These are phyloP conservation scores for Sugiyamaella floridensis DNA, from an alignment of 805 yeast genomes.

Conservation along the genomic window DNA sequence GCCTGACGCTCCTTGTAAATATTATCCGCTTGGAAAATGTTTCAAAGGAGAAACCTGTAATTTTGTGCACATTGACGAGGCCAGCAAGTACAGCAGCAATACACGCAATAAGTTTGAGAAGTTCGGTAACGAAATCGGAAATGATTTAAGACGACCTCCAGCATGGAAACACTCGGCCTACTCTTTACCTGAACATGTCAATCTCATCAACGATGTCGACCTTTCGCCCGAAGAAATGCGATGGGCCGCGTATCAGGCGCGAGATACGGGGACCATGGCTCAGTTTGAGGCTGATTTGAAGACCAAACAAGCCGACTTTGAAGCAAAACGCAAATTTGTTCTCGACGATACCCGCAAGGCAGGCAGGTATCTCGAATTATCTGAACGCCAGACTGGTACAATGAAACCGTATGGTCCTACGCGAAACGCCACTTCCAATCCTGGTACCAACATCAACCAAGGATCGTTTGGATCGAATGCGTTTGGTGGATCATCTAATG, in stretches of 20 bases:
- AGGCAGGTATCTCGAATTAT: constrained; percentile 49
- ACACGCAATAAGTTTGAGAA: constrained; percentile 3
- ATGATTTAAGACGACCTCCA: constrained; percentile 8
- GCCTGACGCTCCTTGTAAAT: constrained; percentile 9
- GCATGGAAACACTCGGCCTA: constrained; percentile 12
- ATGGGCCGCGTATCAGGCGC: constrained; percentile 14
- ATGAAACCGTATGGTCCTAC: constrained; percentile 14
- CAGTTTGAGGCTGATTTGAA: constrained; percentile 4
- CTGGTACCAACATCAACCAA: not conserved
- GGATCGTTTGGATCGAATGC: not conserved
- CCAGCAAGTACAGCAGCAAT: constrained; percentile 2
- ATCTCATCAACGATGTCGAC: constrained; percentile 15
- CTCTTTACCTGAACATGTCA: constrained; percentile 6
- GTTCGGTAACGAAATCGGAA: constrained; percentile 2
- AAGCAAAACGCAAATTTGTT: constrained; percentile 35
- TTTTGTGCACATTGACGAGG: constrained; percentile 8
- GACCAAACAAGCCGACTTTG: constrained; percentile 41
- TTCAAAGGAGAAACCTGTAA: constrained; percentile 13
- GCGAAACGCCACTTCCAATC: not conserved
- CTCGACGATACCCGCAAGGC: constrained; percentile 41
- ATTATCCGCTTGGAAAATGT: constrained; percentile 12
- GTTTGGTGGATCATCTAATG: not conserved
- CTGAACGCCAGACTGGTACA: constrained; percentile 27
- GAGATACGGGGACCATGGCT: constrained; percentile 2
- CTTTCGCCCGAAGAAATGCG: constrained; percentile 18